Conservation (phyloP, 78 protist species). For the Cavenderia fasciculata region DNA sequence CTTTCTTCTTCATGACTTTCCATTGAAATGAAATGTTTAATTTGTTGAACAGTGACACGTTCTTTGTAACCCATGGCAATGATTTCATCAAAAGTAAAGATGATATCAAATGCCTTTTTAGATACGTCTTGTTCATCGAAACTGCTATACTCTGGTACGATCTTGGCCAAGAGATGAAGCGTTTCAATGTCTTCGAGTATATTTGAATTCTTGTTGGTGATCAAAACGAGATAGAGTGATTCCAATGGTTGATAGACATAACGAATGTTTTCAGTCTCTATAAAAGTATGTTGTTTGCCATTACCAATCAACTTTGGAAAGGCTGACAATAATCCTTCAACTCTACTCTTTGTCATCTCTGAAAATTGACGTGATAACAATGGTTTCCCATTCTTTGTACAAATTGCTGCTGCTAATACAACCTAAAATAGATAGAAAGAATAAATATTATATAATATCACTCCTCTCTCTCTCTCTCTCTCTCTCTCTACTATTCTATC, state of each 20-base stretch:
- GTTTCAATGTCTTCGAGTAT: slow-evolving; percentile 97
- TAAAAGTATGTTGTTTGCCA: slow-evolving; percentile 94
- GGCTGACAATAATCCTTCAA: slow-evolving; percentile 96
- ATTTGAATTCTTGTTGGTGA: slow-evolving; percentile 94
- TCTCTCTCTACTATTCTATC: too few species aligned
- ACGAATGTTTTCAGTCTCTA: slow-evolving; percentile 94
- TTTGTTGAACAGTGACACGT: slow-evolving; percentile 81
- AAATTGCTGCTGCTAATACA: slow-evolving; percentile 78
- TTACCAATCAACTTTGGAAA: slow-evolving; percentile 94
- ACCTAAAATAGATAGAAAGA: slow-evolving; percentile 23
- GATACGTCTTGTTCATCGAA: slow-evolving; percentile 84
- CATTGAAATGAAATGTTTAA: slow-evolving; percentile 90
- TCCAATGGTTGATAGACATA: slow-evolving; percentile 98
- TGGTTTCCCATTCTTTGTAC: slow-evolving; percentile 84
- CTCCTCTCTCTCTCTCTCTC: too few species aligned
- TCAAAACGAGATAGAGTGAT: slow-evolving; percentile 85
- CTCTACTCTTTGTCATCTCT: slow-evolving; percentile 92
- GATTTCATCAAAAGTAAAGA: slow-evolving; percentile 97
- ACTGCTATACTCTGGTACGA: slow-evolving; percentile 82
- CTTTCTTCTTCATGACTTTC: slow-evolving; percentile 94
- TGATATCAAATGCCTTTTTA: slow-evolving; percentile 84
- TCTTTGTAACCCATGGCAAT: slow-evolving; percentile 86
- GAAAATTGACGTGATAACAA: slow-evolving; percentile 95
- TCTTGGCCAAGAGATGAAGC: slow-evolving; percentile 86
- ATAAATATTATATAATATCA: too few species aligned